A percentile compares a stretch with the other conserved stretches of the same genome.
Evolutionary conservation across 2,329 filamentous ascomycete species (phyloP).

Genomic region (Hypoxylon sp.): DNA sequence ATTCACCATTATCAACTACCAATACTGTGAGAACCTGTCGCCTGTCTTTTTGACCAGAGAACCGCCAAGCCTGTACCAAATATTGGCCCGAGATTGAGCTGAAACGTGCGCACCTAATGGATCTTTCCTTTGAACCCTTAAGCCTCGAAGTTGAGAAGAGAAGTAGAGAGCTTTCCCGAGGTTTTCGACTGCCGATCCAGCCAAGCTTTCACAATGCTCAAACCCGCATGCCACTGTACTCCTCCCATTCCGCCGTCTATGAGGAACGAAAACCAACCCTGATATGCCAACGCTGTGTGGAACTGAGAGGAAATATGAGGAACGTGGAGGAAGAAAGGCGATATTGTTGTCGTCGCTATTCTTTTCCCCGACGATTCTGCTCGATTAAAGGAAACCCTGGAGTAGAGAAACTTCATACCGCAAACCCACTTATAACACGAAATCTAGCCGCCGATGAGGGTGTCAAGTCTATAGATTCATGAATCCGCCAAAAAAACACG

Average conservation of each 20-base stretch:
- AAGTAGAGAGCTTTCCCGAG: slow-evolving; percentile 31
- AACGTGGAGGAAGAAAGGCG: slow-evolving; percentile 24
- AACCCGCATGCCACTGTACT: slow-evolving; percentile 29
- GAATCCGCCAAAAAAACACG: slow-evolving; percentile 42
- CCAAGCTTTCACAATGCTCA: slow-evolving; percentile 37
- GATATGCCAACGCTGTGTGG: slow-evolving; percentile 41
- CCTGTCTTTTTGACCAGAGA: slow-evolving; percentile 40
- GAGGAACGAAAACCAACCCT: slow-evolving; percentile 36
- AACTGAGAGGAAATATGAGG: slow-evolving; percentile 35
- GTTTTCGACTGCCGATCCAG: slow-evolving; percentile 36
- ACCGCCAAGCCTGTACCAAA: slow-evolving; percentile 44
- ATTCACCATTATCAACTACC: slow-evolving; percentile 44
- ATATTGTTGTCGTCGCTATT: slow-evolving; percentile 21
- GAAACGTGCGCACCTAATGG: slow-evolving; percentile 37
- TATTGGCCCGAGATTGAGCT: slow-evolving; percentile 43
- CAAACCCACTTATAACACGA: slow-evolving; percentile 45
- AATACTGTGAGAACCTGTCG: slow-evolving; percentile 40
- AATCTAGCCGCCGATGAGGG: slow-evolving; percentile 53
- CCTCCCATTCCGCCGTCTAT: slow-evolving; percentile 42
- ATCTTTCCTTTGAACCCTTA: slow-evolving; percentile 20
- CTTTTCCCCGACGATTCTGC: slow-evolving; percentile 28
- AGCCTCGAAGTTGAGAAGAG: slow-evolving; percentile 41
- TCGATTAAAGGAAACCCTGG: slow-evolving; percentile 33
- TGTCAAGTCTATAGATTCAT: slow-evolving; percentile 53
- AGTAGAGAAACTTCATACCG: slow-evolving; percentile 38